Base-by-base conservation (phyloP, 2,329 filamentous ascomycete genomes). In the Xylariaceae sp. region DNA sequence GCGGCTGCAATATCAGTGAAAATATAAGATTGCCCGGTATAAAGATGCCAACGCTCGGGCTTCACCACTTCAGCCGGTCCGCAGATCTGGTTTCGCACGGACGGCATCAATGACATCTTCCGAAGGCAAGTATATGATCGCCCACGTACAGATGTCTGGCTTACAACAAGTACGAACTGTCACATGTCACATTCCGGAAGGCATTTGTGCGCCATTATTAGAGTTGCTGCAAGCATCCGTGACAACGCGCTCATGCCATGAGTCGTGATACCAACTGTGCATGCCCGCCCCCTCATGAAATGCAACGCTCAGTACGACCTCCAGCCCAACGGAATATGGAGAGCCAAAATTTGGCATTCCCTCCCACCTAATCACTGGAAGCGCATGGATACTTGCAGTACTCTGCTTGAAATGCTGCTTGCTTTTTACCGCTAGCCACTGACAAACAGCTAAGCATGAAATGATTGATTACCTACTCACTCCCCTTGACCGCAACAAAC, bases 151-250 rank as follows among this genome's bases (percentile, higher is more conserved):
- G 24, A 45, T 47, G 16, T 9, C 31, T 24, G 11, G 24, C 33
- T 34, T 23, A 26, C 28, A 55, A 49, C 11, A 31, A 47, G 28
- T 23, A 24, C 44, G 5, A 19, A 45, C 37, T 34, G 12, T 31
- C 29, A 34, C 53, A 50, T 19, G 39, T 49, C 44, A 29, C 34
- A 54, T 39, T 29, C 26, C n/a, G 23, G 17, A 31, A n/a, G 45
- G 28, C 41, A 46, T 43, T 43, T 37, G 17, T 44, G 12, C 39
- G 24, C 50, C 34, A 29, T 58, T 39, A 19, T 33, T 44, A 45
- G 44, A 44, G 41, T 44, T 52, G 26, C 53, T 33, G 58, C 58
- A 46, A 48, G 54, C n/a, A 17, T 23, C 58, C 51, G 50, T 58
- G 46, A 52, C 47, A 58, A 58, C 45, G 34, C 47, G 46, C 33